Evolutionary conservation across 768 basidiomycete species (phyloP).

Genomic region (Podaxis sp.): DNA sequence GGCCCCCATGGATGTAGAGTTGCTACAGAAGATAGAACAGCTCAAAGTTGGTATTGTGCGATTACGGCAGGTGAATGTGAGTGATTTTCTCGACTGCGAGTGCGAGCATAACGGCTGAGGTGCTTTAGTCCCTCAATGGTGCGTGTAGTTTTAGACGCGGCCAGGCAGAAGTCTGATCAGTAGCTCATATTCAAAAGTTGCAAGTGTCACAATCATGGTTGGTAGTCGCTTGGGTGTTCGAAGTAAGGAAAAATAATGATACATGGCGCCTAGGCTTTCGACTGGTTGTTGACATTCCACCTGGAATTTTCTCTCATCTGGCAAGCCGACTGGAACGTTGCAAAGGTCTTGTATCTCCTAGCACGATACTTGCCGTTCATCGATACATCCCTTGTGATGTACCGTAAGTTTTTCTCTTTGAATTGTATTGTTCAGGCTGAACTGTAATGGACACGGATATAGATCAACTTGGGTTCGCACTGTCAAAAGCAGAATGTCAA

Average conservation of each 20-base stretch:
- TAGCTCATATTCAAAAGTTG: background rate
- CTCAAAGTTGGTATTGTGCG: background rate
- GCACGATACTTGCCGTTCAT: conserved; percentile 8
- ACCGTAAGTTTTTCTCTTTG: background rate
- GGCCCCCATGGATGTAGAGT: background rate
- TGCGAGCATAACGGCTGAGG: background rate
- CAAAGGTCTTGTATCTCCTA: conserved; percentile 9
- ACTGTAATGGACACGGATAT: background rate
- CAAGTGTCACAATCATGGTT: background rate
- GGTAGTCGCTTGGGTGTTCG: background rate
- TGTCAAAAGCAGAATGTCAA: background rate
- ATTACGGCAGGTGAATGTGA: background rate
- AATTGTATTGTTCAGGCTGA: background rate
- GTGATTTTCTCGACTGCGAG: background rate
- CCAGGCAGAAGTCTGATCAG: background rate
- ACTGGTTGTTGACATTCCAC: conserved; percentile 4
- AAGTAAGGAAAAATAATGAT: background rate
- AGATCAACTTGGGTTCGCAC: background rate
- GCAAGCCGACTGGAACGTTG: conserved; percentile 1
- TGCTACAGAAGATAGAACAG: background rate
- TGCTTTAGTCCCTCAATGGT: background rate
- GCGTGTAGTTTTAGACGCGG: background rate
- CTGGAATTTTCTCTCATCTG: conserved; percentile 9
- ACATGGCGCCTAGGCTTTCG: conserved; percentile 1
- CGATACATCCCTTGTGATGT: background rate